Percentiles rank a stretch among this genome's conserved stretches.
These are phyloP conservation scores for Zelopaecilomyces penicillatus DNA, from an alignment of 2,329 filamentous ascomycete genomes.

Conservation along the genomic window DNA sequence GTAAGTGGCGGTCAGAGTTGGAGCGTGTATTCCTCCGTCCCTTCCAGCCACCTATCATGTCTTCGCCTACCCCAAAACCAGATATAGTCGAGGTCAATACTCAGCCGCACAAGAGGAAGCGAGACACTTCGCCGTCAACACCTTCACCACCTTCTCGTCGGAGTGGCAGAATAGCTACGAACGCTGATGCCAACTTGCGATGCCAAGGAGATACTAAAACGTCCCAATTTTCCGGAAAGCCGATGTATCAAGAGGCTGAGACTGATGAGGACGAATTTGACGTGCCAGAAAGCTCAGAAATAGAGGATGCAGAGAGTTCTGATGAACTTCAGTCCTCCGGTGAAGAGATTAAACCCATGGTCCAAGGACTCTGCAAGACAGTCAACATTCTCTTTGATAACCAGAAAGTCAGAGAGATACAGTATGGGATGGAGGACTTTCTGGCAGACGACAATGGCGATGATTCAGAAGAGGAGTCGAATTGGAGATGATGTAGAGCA, in stretches of 20 bases:
- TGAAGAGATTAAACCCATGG: conserved; percentile 20
- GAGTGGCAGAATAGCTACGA: conserved; percentile 27
- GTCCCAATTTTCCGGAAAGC: conserved; percentile 12
- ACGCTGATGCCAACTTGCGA: conserved; percentile 17
- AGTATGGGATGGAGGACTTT: conserved; percentile 66
- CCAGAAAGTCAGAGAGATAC: conserved; percentile 59
- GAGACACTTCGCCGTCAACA: conserved; percentile 2
- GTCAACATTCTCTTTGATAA: conserved; percentile 71
- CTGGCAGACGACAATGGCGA: conserved; percentile 42
- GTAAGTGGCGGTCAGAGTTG: conserved; percentile 67
- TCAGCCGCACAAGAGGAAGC: conserved; percentile 12
- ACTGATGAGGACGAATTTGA: conserved; percentile 36
- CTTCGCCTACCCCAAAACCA: conserved; percentile 16
- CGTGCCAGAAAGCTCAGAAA: conserved; percentile 8
- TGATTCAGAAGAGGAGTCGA: conserved; percentile 51
- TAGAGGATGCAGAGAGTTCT: conserved; percentile 4
- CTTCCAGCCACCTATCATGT: conserved; percentile 29
- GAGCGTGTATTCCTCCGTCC: conserved; percentile 55
- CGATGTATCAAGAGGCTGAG: conserved; percentile 37
- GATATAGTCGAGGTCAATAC: conserved; percentile 4
- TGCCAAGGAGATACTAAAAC: conserved; percentile 11
- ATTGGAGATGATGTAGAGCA: conserved; percentile 47
- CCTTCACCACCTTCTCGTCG: conserved; percentile 25
- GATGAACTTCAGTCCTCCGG: background rate
- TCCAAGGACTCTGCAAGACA: conserved; percentile 62